These are phyloP conservation scores for Paracoccidioides brasiliensis DNA, from an alignment of 2,329 filamentous ascomycete genomes.

Conservation along the genomic window DNA sequence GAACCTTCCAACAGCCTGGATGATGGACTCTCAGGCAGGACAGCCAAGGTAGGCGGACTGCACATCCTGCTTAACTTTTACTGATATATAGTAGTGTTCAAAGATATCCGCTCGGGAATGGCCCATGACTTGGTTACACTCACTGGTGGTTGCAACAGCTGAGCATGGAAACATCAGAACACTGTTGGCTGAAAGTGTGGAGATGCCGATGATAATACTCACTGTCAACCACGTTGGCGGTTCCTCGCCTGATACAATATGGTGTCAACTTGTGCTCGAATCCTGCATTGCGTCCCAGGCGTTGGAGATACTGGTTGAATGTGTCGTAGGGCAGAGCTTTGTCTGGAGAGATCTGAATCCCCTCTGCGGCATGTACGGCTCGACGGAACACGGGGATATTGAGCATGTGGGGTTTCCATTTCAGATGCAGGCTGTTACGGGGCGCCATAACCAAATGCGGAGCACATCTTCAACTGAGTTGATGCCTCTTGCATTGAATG, in stretches of 20 bases:
- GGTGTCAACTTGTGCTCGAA: conserved; percentile 13
- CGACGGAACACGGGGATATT: not conserved
- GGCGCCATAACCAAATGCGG: not conserved
- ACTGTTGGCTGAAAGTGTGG: not conserved
- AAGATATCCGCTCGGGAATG: too few species aligned
- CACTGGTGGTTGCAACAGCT: conserved; percentile 6
- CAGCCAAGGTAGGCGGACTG: not conserved
- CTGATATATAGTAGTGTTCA: too few species aligned
- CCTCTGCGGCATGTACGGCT: conserved; percentile 1
- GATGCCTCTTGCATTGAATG: not conserved
- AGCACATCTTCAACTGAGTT: conserved; percentile 3
- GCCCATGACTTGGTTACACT: too few species aligned
- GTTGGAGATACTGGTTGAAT: conserved; percentile 7
- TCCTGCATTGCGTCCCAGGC: conserved; percentile 9
- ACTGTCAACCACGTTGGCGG: conserved; percentile 1
- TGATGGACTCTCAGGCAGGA: not conserved
- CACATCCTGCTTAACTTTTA: not conserved
- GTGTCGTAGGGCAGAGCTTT: conserved; percentile 2
- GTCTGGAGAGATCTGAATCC: conserved; percentile 2
- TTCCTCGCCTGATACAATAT: conserved; percentile 14
- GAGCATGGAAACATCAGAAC: conserved; percentile 4
- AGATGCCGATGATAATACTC: conserved; percentile 1
- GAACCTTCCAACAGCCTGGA: not conserved
- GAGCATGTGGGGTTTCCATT: conserved; percentile 2
- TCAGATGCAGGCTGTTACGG: conserved; percentile 2